Conservation (phyloP, 257 asterid species). For the Dorcoceras hygrometricum region DNA sequence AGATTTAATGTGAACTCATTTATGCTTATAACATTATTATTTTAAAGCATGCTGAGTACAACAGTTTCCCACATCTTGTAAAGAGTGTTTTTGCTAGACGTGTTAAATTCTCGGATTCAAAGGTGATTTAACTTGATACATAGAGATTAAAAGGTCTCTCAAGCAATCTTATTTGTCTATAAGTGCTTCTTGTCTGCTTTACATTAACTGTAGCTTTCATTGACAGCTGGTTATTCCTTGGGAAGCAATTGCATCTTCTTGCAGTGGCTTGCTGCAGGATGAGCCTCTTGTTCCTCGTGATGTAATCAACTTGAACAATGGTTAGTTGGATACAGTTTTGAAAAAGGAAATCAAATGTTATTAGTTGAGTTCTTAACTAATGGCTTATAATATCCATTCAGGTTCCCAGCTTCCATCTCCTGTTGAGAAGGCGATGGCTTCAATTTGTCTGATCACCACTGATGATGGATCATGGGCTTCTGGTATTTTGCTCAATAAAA, state of each 20-base stretch:
- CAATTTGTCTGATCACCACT: conserved; percentile 83
- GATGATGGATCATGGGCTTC: conserved; percentile 99
- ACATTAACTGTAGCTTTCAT: conserved; percentile 29
- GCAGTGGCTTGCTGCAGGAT: conserved; percentile 57
- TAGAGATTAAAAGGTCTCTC: not conserved
- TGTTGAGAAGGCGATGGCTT: conserved; percentile 73
- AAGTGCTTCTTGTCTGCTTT: conserved; percentile 16
- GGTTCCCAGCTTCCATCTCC: conserved; percentile 41
- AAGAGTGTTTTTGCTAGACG: conserved; percentile 14
- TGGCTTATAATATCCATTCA: conserved; percentile 33
- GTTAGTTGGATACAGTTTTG: conserved; percentile 34
- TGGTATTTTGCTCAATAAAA: conserved; percentile 80
- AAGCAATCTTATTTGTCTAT: conserved; percentile 4
- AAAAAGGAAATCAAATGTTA: conserved; percentile 26
- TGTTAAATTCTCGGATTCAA: not conserved
- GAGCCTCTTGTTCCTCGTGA: conserved; percentile 43
- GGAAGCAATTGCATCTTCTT: conserved; percentile 85
- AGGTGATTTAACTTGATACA: not conserved
- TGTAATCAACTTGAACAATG: conserved; percentile 33
- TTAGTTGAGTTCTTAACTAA: conserved; percentile 32
- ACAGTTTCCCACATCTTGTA: not conserved
- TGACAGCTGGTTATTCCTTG: conserved; percentile 96
- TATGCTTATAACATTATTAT: not conserved
- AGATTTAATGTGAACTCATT: not conserved
- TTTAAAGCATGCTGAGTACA: not conserved